Percentiles rank a stretch among this genome's conserved stretches.
These are phyloP conservation scores for Vararia minispora DNA, from an alignment of 768 basidiomycete genomes.

Conservation along the genomic window DNA sequence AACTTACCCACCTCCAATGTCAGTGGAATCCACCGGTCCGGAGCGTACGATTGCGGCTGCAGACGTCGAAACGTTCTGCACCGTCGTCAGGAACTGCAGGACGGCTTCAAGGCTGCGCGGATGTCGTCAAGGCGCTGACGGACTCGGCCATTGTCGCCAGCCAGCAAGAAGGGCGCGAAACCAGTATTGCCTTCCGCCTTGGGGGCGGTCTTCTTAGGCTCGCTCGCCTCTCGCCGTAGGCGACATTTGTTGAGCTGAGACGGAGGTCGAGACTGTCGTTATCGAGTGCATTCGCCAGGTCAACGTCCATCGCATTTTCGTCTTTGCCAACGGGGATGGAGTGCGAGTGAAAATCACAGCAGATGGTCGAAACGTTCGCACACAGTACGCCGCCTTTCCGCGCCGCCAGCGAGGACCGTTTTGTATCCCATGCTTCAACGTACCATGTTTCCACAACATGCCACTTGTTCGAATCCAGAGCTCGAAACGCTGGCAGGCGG, in stretches of 20 bases:
- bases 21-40: conserved; percentile 77
- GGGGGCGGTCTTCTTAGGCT: conserved; percentile 93
- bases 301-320: no score
- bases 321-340: no score
- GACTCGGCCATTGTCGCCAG: conserved; percentile 98
- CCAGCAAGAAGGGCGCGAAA: conserved; percentile 99
- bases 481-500: no score
- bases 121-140: conserved; percentile 82
- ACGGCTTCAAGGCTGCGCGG: conserved; percentile 72
- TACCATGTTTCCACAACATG: no score
- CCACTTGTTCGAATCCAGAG: no score
- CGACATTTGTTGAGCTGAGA: conserved; percentile 84
- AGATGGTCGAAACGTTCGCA: no score
- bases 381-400: no score
- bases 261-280: conserved; percentile 78
- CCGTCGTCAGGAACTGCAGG: conserved; percentile 88
- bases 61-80: conserved; percentile 82
- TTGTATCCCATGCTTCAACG: no score
- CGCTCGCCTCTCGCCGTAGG: conserved; percentile 89
- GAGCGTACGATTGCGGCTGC: conserved; percentile 69
- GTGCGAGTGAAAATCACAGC: no score
- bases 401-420: no score
- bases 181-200: conserved; percentile 86
- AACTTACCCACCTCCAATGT: conserved; percentile 69
- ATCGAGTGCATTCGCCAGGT: no score